A percentile compares a stretch with the other conserved stretches of the same genome.
These are phyloP conservation scores for Draba incana DNA, from an alignment of 345 rosid species.

Conservation along the genomic window DNA sequence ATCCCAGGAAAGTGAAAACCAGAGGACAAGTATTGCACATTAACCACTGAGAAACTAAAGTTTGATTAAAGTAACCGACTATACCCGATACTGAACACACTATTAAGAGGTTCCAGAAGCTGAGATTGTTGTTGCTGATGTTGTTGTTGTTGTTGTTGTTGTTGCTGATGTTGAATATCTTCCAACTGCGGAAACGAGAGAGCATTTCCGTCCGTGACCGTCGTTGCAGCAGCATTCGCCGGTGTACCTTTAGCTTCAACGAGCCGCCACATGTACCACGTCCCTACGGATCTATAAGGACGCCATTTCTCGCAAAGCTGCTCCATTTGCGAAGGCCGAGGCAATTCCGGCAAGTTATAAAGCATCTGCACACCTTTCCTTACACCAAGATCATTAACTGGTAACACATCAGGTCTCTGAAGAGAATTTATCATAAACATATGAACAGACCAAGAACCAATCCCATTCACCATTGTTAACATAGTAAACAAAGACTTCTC, in stretches of 20 bases:
- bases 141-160: constrained; percentile 48
- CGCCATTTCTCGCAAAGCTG: constrained; percentile 90
- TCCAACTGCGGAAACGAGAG: constrained; percentile 61
- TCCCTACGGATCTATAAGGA: constrained; percentile 92
- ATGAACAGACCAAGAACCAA: constrained; percentile 98
- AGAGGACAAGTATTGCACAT: constrained; percentile 19
- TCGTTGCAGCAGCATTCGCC: constrained; percentile 65
- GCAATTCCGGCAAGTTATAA: constrained; percentile 73
- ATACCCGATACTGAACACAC: constrained; percentile 88
- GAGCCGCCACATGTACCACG: constrained; percentile 93
- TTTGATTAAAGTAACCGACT: constrained; percentile 38
- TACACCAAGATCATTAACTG: constrained; percentile 85
- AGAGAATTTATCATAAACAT: constrained; percentile 98
- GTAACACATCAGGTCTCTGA: constrained; percentile 94
- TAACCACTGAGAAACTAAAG: constrained; percentile 12
- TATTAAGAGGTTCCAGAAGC: constrained; percentile 83
- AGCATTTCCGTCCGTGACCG: constrained; percentile 54
- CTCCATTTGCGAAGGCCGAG: constrained; percentile 96
- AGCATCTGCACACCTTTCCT: constrained; percentile 92
- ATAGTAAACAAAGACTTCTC: constrained; percentile 93
- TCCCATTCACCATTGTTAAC: constrained; percentile 98
- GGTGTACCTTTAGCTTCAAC: constrained; percentile 73
- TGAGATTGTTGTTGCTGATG: constrained; percentile 59
- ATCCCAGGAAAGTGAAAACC: neutral
- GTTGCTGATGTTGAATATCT: constrained; percentile 42